phyloP scores from a whole-genome alignment of 1,139 yeast genomes.

The Taiozyma onychis region DNA sequence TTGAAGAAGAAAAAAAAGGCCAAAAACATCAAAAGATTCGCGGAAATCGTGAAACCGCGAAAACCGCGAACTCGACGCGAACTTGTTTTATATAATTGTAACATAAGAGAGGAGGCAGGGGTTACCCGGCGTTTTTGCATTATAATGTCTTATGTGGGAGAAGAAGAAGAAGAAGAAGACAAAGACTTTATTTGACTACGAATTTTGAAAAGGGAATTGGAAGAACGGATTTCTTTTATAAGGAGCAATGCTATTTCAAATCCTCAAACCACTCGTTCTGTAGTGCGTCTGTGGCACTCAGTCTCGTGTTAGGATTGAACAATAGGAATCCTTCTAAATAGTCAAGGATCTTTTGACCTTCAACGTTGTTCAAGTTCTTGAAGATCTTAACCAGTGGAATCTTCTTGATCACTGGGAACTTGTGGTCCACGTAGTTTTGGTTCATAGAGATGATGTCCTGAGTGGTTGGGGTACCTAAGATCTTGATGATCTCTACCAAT shows the following conservation, averaged over 20 bases:
- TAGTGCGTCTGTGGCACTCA: conserved; percentile 65
- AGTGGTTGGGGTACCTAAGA: conserved; percentile 89
- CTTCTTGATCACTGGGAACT: conserved; percentile 93
- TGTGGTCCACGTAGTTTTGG: conserved; percentile 95
- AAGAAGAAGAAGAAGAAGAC: too few relatives aligned
- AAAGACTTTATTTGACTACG: too few relatives aligned
- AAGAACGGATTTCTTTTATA: too few relatives aligned
- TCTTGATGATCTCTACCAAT: conserved; percentile 92
- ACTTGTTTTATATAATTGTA: neutral
- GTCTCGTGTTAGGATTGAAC: conserved; percentile 70
- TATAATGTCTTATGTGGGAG: neutral
- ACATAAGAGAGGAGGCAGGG: too few relatives aligned
- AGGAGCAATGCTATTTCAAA: neutral
- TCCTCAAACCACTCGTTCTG: conserved; percentile 74
- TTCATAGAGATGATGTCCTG: conserved; percentile 95
- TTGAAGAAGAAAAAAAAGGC: too few relatives aligned
- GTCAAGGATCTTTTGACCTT: conserved; percentile 18
- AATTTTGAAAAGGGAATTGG: too few relatives aligned
- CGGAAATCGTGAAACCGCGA: too few relatives aligned
- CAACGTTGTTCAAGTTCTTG: conserved; percentile 38
- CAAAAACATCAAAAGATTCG: too few relatives aligned
- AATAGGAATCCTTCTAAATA: conserved; percentile 27
- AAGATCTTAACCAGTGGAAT: conserved; percentile 85
- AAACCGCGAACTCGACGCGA: conserved; percentile 8
- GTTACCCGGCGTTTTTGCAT: too few relatives aligned